Evolutionary conservation across 371 early-diverging fungal genomes (phyloP), one percentile per base, ranked within the genome.

Genomic region (Lichtheimia hyalospora): DNA sequence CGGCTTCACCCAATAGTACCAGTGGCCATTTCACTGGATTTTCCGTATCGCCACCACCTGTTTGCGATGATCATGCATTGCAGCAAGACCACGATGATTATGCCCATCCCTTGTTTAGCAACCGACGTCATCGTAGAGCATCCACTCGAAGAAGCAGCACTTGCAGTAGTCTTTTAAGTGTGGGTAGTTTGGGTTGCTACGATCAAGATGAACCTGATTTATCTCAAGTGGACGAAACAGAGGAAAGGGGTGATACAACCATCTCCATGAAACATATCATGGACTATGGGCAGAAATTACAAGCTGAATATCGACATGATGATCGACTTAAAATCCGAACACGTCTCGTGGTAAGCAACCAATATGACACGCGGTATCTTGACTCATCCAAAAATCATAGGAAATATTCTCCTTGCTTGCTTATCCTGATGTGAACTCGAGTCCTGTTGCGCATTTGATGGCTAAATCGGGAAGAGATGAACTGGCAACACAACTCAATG

Each of bases 371-470:
- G 40, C 24, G 16, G 0, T 39, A 0, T 40, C 54, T n/a, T 40
- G n/a, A 21, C 20, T 54, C 24, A 39, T 5, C 2, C 41, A 6
- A 40, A 10, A 18, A 0, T 7, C 43, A 14, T 50, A 66, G 67
- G 88, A 91, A 54, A 79, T 86, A 5, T 92, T 92, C 66, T 84
- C 92, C 13, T 73, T 93, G 43, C 61, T 93, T 24, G 95, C 94
- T 1, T 94, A 96, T 60, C 70, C 83, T 5, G 84, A 91, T 41
- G 84, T 84, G 3, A 58, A 57, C 16, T 59, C 78, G 27, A 84
- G 84, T 57, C 81, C 86, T 20, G 73, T 87, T 12, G 64, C 81
- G 0, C 81, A 83, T 57, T 70, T 89, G 42, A 68, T 89, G 28
- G 74, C 82, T 42, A 67, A 75, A 2, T 51, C 64, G 0, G 73